Conservation (phyloP, 345 rosid genomes). For the Geranium brycei region DNA sequence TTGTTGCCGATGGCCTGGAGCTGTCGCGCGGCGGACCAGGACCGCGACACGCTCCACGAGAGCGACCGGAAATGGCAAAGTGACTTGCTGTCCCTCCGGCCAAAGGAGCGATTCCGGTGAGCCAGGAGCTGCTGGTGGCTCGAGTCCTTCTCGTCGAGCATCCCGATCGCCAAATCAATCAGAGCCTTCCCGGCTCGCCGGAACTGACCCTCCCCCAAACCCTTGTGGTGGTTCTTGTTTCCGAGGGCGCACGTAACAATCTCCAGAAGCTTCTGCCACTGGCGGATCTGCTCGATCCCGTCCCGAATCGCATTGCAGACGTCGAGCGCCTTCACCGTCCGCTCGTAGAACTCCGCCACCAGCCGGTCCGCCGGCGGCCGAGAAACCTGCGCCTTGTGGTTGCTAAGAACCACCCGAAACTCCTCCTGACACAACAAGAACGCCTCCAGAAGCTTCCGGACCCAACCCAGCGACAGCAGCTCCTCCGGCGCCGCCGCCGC, state of each 20-base stretch:
- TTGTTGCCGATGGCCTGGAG: constrained; percentile 70
- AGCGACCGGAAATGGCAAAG: constrained; percentile 66
- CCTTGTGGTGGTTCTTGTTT: constrained; percentile 12
- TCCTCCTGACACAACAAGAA: constrained; percentile 30
- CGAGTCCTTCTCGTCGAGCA: constrained; percentile 82
- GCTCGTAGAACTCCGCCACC: constrained; percentile 45
- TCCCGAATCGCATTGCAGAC: constrained; percentile 81
- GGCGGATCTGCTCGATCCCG: constrained; percentile 64
- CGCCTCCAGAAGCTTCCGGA: constrained; percentile 26
- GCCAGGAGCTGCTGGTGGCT: constrained; percentile 22
- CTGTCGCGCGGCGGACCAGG: constrained; percentile 92
- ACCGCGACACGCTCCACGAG: constrained; percentile 94
- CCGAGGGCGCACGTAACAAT: constrained; percentile 42
- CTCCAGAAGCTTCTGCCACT: constrained; percentile 60
- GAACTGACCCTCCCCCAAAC: constrained; percentile 68
- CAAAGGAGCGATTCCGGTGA: constrained; percentile 78
- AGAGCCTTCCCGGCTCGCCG: constrained; percentile 84
- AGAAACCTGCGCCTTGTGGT: constrained; percentile 13
- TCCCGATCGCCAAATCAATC: constrained; percentile 60
- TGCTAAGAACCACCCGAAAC: constrained; percentile 21
- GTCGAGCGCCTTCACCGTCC: constrained; percentile 71
- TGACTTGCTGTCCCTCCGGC: constrained; percentile 36
- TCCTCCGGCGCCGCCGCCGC: constrained; percentile 17
- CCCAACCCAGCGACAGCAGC: constrained; percentile 33
- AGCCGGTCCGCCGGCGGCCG: constrained; percentile 34